A percentile compares a stretch with the other conserved stretches of the same genome.
Evolutionary conservation across 1,139 yeast genomes (phyloP).

Genomic region (Wickerhamomyces sp.): DNA sequence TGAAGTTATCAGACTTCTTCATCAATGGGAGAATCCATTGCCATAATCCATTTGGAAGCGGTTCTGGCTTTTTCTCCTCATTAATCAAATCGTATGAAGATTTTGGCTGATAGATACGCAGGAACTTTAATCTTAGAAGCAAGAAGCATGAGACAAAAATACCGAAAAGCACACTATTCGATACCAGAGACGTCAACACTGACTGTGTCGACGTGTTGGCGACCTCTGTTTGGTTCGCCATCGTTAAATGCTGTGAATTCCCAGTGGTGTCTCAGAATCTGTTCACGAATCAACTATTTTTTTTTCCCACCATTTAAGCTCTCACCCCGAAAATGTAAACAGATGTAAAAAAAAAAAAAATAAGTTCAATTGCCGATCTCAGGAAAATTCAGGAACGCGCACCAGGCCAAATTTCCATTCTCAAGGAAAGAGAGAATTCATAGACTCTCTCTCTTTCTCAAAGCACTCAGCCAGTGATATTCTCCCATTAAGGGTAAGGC

Average conservation of each 20-base stretch:
- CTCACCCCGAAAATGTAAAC: no score
- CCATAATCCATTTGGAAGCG: slow-evolving; percentile 57
- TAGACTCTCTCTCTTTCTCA: background rate
- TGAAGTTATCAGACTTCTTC: slow-evolving; percentile 56
- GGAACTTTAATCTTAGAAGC: slow-evolving; percentile 47
- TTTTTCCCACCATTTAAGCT: no score
- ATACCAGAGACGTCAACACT: slow-evolving; percentile 53
- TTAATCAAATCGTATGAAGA: slow-evolving; percentile 52
- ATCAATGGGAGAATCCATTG: slow-evolving; percentile 56
- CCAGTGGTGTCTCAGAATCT: no score
- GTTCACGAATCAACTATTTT: no score
- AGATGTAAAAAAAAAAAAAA: no score
- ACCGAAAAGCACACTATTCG: slow-evolving; percentile 51
- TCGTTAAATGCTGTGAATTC: slow-evolving; percentile 1
- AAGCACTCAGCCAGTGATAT: no score
- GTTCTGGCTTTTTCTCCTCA: slow-evolving; percentile 56
- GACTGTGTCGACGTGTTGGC: slow-evolving; percentile 53
- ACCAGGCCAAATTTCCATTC: background rate
- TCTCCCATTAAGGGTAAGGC: no score
- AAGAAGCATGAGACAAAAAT: slow-evolving; percentile 50
- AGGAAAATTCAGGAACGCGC: no score
- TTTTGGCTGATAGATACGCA: slow-evolving; percentile 67
- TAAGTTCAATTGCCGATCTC: no score
- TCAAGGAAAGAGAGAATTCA: background rate
- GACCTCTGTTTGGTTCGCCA: slow-evolving; percentile 14